Base-by-base conservation (phyloP, 2,329 filamentous ascomycete species). In the Penicillium aurantiogriseum region DNA sequence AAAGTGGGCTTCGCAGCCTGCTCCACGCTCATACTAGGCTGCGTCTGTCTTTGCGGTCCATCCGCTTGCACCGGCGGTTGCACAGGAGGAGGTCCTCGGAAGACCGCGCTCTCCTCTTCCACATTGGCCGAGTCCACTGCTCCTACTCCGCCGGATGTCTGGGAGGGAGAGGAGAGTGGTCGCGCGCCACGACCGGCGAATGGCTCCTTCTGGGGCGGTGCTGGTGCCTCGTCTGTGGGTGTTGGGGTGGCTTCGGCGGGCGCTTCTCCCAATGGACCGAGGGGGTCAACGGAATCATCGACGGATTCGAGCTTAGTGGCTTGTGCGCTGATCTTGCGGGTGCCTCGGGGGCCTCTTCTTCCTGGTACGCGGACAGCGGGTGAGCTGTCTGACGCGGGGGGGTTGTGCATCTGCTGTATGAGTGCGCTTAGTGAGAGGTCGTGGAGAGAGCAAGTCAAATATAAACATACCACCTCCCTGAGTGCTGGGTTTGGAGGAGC, bases 1-100 rank as follows among this genome's bases (percentile, higher is more conserved):
- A 97, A 99, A 42, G 81, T 89, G 5, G 94, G 94, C 76, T 96
- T 96, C 31, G 93, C 88, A 46, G 94, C 94, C 78, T 96, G 90
- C 76, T 97, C 93, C 55, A 97, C 80, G 74, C 89, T 95, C 64
- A 97, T 85, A 71, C 92, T 96, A 19, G 92, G 92, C 69, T 86
- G 83, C 25, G 77, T 79, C 62, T 83, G 81, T 66, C 83, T 77
- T 66, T 79, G 77, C 1, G 76, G 71, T 27, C 76, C 75, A 46
- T 80, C 76, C 35, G 59, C 57, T 21, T 77, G 76, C 25, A 72
- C 74, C 9, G 79, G 74, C 13, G 73, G 80, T 61, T 85, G 83
- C 2, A 86, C 83, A 17, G 84, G 84, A 33, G 84, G 84, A 80
- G 86, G 64, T 72, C 84, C 69, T 77, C 82, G 73, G 75, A 91